Evolutionary conservation across 208 protist species (phyloP), one percentile per base, ranked within the genome.

Genomic region (Trypanosoma boissoni): DNA sequence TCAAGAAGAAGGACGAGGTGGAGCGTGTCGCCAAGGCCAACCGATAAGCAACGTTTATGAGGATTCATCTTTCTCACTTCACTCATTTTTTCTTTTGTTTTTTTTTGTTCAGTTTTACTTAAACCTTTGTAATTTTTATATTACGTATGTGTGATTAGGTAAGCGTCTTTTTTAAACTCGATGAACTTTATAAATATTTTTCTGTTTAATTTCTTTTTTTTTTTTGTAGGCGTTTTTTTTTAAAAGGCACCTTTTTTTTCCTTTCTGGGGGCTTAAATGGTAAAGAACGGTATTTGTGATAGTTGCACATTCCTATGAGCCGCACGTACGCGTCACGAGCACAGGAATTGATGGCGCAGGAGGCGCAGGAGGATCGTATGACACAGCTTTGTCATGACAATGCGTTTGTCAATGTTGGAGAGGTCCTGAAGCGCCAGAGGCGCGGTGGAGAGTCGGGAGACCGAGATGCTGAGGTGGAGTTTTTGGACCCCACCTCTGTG

Each of bases 1-100:
- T 99, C 74, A 99, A 99, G 86, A 99, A 99, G 97, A 99, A 99
- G 92, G 98, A 99, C 88, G 98, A 99, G 88, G 94, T 99, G 58
- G 99, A 99, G 94, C 97, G 99, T 90, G 97, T 99, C 58, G 98
- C 99, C 81, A 99, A 99, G 94, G 96, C 97, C 64, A 99, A 99
- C 96, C 92, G 99, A 72, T 99, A 99, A 99, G 63, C 23, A 9
- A 51, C 14, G n/a, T 16, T 26, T 29, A 32, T 39, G 29, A 16
- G 27, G 0, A 28, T 20, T n/a, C 9, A 16, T 23, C 6, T 50
- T 41, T 12, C 10, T 54, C 39, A 66, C 26, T 74, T 73, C 1
- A 34, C 45, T 60, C 20, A 44, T 7, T 59, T 55, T 39, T 64
- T 57, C 20, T 29, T 7, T 14, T 70, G 42, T 64, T 28, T 37